A percentile compares a stretch with the other conserved stretches of the same genome.
Evolutionary conservation across 1,139 yeast genomes (phyloP).

Genomic region (Sugiyamaella xylanicola): DNA sequence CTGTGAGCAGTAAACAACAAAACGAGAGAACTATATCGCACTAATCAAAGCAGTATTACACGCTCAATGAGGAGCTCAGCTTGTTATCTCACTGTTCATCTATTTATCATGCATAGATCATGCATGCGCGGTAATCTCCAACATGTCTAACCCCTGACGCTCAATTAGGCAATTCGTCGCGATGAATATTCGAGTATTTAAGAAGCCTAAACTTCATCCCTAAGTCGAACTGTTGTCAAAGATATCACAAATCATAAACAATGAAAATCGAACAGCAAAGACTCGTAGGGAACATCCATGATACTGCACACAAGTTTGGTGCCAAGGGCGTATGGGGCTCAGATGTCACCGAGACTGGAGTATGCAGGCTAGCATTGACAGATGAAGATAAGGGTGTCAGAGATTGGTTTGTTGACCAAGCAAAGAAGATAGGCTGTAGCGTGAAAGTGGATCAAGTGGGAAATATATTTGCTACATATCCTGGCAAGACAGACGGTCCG

Average conservation of each 20-base stretch:
- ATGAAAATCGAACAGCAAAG: slow-evolving; percentile 15
- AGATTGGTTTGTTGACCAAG: slow-evolving; percentile 65
- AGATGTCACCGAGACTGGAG: slow-evolving; percentile 57
- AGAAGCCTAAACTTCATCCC: too few species aligned
- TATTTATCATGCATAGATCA: background rate
- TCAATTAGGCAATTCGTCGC: slow-evolving; percentile 6
- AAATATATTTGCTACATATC: slow-evolving; percentile 66
- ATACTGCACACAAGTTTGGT: slow-evolving; percentile 18
- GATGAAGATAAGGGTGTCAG: slow-evolving; percentile 65
- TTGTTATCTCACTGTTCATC: background rate
- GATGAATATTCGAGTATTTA: background rate
- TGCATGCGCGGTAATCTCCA: slow-evolving; percentile 5
- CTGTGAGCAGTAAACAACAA: too few species aligned
- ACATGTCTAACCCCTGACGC: background rate
- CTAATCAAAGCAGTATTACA: too few species aligned
- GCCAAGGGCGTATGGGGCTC: slow-evolving; percentile 23
- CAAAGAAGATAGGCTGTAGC: slow-evolving; percentile 55
- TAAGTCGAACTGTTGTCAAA: background rate
- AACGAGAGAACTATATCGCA: too few species aligned
- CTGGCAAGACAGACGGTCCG: slow-evolving; percentile 52
- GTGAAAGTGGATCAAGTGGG: slow-evolving; percentile 65
- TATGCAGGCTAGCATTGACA: slow-evolving; percentile 57
- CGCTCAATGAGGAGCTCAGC: background rate
- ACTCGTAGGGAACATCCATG: slow-evolving; percentile 17
- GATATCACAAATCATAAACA: background rate